Conservation (phyloP, 2,329 filamentous ascomycete genomes). For the Colletotrichum godetiae region DNA sequence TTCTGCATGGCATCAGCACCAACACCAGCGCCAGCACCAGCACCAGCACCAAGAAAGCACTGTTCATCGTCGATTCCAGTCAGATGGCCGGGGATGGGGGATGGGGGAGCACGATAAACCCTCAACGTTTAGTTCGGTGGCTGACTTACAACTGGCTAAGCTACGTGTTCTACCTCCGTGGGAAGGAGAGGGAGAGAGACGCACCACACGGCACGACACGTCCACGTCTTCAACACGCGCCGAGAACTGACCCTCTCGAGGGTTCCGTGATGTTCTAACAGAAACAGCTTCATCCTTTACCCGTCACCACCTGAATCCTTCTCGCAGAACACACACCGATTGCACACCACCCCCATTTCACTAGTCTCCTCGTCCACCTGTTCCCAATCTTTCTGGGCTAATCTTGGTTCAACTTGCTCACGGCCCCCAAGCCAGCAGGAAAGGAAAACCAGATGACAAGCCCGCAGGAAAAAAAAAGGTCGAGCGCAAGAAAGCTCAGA, state of each 20-base stretch:
- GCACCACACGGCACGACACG: not conserved
- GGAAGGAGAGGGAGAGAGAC: too few relatives aligned
- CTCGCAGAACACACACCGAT: not conserved
- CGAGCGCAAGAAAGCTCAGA: not conserved
- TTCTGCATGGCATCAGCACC: not conserved
- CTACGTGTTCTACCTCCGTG: not conserved
- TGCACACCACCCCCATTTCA: not conserved
- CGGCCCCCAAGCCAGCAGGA: not conserved
- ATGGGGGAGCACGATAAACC: not conserved
- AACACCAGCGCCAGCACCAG: not conserved
- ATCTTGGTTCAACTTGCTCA: not conserved
- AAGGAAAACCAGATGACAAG: not conserved
- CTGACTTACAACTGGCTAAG: not conserved
- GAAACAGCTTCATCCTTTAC: not conserved
- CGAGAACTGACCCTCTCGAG: not conserved
- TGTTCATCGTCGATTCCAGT: not conserved
- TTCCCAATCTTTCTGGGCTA: not conserved
- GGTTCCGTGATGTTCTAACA: slow-evolving; percentile 1
- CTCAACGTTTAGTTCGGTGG: not conserved
- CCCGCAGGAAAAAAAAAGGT: not conserved
- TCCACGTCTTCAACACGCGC: not conserved
- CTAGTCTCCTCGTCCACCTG: not conserved
- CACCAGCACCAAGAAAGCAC: not conserved
- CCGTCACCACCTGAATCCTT: not conserved
- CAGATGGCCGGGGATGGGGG: not conserved